phyloP scores from a whole-genome alignment of 2,329 filamentous ascomycete genomes.

The Ophiostoma pallidulum region DNA sequence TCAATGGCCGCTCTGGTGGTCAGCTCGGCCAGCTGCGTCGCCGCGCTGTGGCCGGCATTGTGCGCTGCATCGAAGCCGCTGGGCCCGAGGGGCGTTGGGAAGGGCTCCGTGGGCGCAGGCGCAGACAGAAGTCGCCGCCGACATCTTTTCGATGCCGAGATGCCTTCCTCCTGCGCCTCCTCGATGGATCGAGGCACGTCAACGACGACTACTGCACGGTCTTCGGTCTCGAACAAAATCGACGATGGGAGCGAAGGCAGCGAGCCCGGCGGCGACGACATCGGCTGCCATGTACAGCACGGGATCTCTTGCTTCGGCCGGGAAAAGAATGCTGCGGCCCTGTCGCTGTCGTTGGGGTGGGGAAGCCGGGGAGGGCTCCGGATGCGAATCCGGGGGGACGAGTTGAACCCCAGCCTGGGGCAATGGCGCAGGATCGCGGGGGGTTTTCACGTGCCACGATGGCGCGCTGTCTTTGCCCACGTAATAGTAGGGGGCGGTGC shows the following conservation, averaged over 20 bases:
- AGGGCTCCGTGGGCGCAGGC: constrained; percentile 34
- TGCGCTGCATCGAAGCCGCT: background rate
- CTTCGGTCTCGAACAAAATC: constrained; percentile 46
- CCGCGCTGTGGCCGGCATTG: constrained; percentile 26
- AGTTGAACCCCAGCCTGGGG: too few species aligned
- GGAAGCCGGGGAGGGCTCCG: too few species aligned
- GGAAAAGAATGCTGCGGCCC: too few species aligned
- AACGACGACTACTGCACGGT: constrained; percentile 45
- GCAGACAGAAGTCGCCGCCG: constrained; percentile 36
- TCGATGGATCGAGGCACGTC: constrained; percentile 65
- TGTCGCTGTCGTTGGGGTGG: too few species aligned
- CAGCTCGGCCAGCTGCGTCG: constrained; percentile 43
- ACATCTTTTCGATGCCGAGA: background rate
- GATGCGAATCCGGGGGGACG: too few species aligned
- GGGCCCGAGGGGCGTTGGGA: constrained; percentile 32
- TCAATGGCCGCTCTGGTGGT: constrained; percentile 41
- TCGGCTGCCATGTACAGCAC: constrained; percentile 1
- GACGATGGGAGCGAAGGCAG: constrained; percentile 18
- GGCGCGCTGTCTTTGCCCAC: too few species aligned
- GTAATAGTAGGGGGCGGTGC: too few species aligned
- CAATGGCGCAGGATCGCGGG: too few species aligned
- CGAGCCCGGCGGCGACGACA: background rate
- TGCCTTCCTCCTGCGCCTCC: constrained; percentile 43
- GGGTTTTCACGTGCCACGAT: constrained; percentile 9
- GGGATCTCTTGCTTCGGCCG: too few species aligned